A percentile compares a stretch with the other conserved stretches of the same genome.
Conservation (phyloP, 495 filamentous ascomycete species). For the Aspergillus ostianus region DNA sequence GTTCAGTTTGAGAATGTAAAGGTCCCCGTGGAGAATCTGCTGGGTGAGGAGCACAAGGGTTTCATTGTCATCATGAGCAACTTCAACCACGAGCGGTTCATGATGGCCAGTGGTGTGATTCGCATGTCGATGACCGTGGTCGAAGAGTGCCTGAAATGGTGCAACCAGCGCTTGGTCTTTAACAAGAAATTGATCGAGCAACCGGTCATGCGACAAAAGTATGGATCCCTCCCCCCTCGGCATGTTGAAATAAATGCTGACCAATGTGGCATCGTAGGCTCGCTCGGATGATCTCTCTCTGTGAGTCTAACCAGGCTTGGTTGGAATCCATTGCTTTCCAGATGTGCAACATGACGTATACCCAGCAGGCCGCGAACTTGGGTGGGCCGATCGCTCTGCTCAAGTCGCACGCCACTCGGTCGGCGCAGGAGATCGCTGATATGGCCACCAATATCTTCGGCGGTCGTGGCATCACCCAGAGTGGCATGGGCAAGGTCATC, state of each 20-base stretch:
- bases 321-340: conserved; percentile 82
- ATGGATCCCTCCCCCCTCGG: conserved; percentile 15
- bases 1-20: conserved; percentile 86
- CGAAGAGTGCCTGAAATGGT: conserved; percentile 87
- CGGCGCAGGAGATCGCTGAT: conserved; percentile 79
- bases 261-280: conserved; percentile 38
- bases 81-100: conserved; percentile 81
- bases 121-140: conserved; percentile 66
- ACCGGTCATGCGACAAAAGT: conserved; percentile 82
- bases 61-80: conserved; percentile 87
- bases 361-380: conserved; percentile 70
- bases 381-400: conserved; percentile 81
- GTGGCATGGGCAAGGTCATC: conserved; percentile 76
- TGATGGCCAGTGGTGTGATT: conserved; percentile 64
- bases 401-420: conserved; percentile 73
- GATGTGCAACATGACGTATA: conserved; percentile 83
- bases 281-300: conserved; percentile 82
- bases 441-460: conserved; percentile 85
- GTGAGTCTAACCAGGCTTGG: conserved; percentile 82
- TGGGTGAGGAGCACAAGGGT: conserved; percentile 83
- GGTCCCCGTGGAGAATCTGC: conserved; percentile 74
- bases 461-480: conserved; percentile 75
- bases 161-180: conserved; percentile 86
- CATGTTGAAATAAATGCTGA: conserved; percentile 7
- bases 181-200: conserved; percentile 78